Percentiles rank a stretch among this genome's conserved stretches.
Conservation (phyloP, 176 grass and related monocot species). For the Oryza meridionalis region DNA sequence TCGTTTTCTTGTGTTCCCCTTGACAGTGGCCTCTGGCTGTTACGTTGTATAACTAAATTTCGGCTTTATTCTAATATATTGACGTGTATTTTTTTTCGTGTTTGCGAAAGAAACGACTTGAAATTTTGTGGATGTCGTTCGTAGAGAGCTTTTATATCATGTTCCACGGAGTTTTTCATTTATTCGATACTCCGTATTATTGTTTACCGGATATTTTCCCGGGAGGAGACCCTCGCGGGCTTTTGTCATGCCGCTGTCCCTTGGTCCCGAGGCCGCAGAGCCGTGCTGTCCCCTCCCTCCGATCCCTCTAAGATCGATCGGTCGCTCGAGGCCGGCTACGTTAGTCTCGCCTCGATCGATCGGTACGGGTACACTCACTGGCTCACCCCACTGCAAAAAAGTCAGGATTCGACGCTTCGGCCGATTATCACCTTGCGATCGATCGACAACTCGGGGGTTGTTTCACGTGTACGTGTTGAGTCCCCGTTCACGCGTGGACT, state of each 20-base stretch:
- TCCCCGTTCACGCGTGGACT: neutral
- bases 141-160: too few relatives aligned
- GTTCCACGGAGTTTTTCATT: too few relatives aligned
- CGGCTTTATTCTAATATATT: too few relatives aligned
- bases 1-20: too few relatives aligned
- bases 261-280: conserved; percentile 35
- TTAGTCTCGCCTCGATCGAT: neutral
- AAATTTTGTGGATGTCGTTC: too few relatives aligned
- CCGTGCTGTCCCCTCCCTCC: conserved; percentile 54
- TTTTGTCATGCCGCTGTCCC: conserved; percentile 35
- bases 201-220: too few relatives aligned
- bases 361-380: neutral
- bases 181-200: too few relatives aligned
- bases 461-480: neutral
- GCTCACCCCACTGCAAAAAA: neutral
- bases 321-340: neutral
- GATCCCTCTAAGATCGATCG: neutral
- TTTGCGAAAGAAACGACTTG: too few relatives aligned
- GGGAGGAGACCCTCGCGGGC: neutral
- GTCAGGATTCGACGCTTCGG: neutral
- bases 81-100: too few relatives aligned
- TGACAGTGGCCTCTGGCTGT: too few relatives aligned
- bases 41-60: too few relatives aligned
- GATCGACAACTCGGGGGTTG: neutral
- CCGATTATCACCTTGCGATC: neutral